phyloP scores from a whole-genome alignment of 2,329 filamentous ascomycete species.

The Fusarium continuum region DNA sequence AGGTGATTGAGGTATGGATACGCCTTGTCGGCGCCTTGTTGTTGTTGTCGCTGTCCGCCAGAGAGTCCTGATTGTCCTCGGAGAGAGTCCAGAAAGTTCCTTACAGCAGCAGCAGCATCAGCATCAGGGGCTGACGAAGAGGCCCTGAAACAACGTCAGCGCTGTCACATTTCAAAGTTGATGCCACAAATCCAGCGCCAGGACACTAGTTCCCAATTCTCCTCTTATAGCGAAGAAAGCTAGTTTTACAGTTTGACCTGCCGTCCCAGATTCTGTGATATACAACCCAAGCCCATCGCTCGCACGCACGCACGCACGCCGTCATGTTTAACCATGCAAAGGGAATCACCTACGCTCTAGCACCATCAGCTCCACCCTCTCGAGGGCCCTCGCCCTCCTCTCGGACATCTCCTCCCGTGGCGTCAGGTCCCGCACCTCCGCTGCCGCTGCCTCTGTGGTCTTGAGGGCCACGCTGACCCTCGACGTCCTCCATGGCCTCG shows the following conservation, averaged over 20 bases:
- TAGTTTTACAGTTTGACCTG: conserved; percentile 47
- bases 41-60: conserved; percentile 48
- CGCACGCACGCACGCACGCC: conserved; percentile 36
- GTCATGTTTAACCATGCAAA: conserved; percentile 43
- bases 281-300: conserved; percentile 34
- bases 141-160: conserved; percentile 65
- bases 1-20: conserved; percentile 90
- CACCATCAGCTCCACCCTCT: conserved; percentile 95
- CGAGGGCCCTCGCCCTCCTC: conserved; percentile 88
- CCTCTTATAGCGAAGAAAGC: conserved; percentile 43
- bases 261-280: conserved; percentile 36
- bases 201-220: conserved; percentile 44
- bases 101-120: conserved; percentile 81
- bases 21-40: conserved; percentile 59
- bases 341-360: conserved; percentile 92
- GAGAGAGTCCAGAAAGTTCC: conserved; percentile 88
- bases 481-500: conserved; percentile 66
- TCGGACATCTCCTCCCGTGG: conserved; percentile 89
- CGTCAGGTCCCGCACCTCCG: conserved; percentile 85
- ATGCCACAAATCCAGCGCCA: conserved; percentile 37
- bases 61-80: conserved; percentile 62
- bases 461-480: conserved; percentile 68
- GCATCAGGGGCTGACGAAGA: conserved; percentile 70
- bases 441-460: conserved; percentile 68
- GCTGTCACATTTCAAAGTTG: conserved; percentile 38